These are phyloP conservation scores for Pontederia crassipes DNA, from an alignment of 176 grass and related monocot genomes.

Conservation along the genomic window DNA sequence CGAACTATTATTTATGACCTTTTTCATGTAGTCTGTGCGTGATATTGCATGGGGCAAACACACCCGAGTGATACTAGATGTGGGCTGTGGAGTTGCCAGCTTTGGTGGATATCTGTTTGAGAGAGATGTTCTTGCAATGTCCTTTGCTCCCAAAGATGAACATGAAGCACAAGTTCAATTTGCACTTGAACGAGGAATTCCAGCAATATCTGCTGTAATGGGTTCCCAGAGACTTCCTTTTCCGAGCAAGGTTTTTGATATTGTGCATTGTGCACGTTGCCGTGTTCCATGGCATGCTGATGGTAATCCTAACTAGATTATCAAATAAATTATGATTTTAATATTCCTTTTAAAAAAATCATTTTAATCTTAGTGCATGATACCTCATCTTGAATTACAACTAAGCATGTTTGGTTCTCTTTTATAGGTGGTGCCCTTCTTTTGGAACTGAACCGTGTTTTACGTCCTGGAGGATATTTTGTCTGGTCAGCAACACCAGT, in stretches of 20 bases:
- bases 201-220: slow-evolving; percentile 95
- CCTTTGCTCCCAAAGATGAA: slow-evolving; percentile 95
- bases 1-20: too few relatives aligned
- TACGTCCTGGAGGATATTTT: slow-evolving; percentile 83
- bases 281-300: slow-evolving; percentile 89
- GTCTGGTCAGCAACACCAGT: slow-evolving; percentile 96
- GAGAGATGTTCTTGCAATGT: slow-evolving; percentile 61
- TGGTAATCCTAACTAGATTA: slow-evolving; percentile 24
- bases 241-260: slow-evolving; percentile 66
- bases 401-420: background rate
- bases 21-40: slow-evolving; percentile 35
- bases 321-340: background rate
- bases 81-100: slow-evolving; percentile 94
- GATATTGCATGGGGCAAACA: slow-evolving; percentile 74
- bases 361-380: background rate
- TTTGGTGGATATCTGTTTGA: slow-evolving; percentile 95
- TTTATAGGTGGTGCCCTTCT: slow-evolving; percentile 58
- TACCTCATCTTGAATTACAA: background rate
- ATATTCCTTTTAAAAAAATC: background rate
- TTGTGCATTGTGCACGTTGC: slow-evolving; percentile 89
- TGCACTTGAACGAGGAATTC: slow-evolving; percentile 83
- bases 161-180: slow-evolving; percentile 94
- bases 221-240: slow-evolving; percentile 80
- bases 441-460: slow-evolving; percentile 77
- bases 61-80: slow-evolving; percentile 71